phyloP scores from a whole-genome alignment of 2,329 filamentous ascomycete species.

The Neospermospora avenae region DNA sequence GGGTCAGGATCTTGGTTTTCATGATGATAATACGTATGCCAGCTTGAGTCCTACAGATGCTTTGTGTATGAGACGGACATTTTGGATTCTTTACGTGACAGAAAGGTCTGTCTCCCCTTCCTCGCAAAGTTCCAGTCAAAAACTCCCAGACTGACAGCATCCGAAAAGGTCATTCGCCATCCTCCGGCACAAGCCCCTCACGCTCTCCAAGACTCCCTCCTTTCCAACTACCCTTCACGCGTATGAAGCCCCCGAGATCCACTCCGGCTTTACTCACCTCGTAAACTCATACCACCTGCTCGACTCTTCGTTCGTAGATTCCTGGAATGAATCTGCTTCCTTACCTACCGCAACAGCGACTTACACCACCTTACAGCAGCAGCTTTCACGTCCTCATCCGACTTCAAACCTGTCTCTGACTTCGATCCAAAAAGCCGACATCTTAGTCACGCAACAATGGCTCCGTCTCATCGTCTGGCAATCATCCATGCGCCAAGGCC shows the following conservation, averaged over 20 bases:
- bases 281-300: conserved; percentile 60
- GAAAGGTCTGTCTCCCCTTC: conserved; percentile 45
- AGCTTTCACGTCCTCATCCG: conserved; percentile 42
- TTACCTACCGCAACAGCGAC: conserved; percentile 38
- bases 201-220: conserved; percentile 56
- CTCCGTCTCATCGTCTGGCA: conserved; percentile 71
- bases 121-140: not conserved
- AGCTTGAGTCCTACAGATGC: conserved; percentile 47
- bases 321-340: conserved; percentile 58
- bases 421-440: conserved; percentile 65
- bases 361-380: conserved; percentile 49
- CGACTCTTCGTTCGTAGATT: conserved; percentile 59
- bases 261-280: conserved; percentile 57
- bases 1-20: conserved; percentile 55
- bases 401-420: conserved; percentile 38
- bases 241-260: conserved; percentile 50
- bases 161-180: conserved; percentile 57
- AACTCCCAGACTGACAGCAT: not conserved
- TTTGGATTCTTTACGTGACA: conserved; percentile 61
- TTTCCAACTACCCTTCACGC: conserved; percentile 50
- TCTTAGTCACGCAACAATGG: conserved; percentile 69
- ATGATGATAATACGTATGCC: conserved; percentile 54
- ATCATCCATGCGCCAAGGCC: conserved; percentile 62
- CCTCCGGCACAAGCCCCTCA: conserved; percentile 60
- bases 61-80: conserved; percentile 53